These are phyloP conservation scores for Turnera subulata DNA, from an alignment of 345 rosid genomes.

Conservation along the genomic window DNA sequence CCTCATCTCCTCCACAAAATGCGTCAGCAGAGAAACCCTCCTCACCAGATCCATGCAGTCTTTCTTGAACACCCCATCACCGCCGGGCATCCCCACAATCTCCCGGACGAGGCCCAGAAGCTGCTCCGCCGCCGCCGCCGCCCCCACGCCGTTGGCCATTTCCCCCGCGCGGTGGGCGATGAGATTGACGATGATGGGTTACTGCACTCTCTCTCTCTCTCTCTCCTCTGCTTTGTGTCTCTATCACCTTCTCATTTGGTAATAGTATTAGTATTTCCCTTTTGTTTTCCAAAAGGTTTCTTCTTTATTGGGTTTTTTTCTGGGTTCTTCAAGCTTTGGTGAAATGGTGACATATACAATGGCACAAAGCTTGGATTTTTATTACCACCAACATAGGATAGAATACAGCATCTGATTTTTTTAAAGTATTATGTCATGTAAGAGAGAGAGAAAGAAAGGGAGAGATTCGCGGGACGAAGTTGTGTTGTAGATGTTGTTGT, in stretches of 20 bases:
- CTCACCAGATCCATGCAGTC: slow-evolving; percentile 82
- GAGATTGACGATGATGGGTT: background rate
- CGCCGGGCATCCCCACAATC: slow-evolving; percentile 6
- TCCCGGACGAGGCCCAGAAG: slow-evolving; percentile 22
- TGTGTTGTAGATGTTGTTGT: background rate
- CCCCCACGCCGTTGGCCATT: background rate
- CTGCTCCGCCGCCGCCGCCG: slow-evolving; percentile 1
- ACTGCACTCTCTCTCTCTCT: background rate
- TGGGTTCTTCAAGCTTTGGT: background rate
- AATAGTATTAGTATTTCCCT: background rate
- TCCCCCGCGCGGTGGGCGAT: background rate
- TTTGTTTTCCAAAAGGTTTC: too few species aligned
- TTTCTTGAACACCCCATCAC: slow-evolving; percentile 40
- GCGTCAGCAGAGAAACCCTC: slow-evolving; percentile 58
- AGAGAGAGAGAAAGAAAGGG: slow-evolving; percentile 7
- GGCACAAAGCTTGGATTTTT: background rate
- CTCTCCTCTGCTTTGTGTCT: background rate
- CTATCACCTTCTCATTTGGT: background rate
- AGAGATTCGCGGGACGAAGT: slow-evolving; percentile 46
- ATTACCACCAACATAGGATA: background rate
- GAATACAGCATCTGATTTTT: background rate
- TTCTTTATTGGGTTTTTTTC: background rate
- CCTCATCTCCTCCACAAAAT: slow-evolving; percentile 75
- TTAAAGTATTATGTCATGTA: background rate
- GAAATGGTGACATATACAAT: background rate